Percentiles rank a stretch among this genome's conserved stretches.
Conservation (phyloP, 1,139 yeast species). For the Lodderomyces parapsilosis region DNA sequence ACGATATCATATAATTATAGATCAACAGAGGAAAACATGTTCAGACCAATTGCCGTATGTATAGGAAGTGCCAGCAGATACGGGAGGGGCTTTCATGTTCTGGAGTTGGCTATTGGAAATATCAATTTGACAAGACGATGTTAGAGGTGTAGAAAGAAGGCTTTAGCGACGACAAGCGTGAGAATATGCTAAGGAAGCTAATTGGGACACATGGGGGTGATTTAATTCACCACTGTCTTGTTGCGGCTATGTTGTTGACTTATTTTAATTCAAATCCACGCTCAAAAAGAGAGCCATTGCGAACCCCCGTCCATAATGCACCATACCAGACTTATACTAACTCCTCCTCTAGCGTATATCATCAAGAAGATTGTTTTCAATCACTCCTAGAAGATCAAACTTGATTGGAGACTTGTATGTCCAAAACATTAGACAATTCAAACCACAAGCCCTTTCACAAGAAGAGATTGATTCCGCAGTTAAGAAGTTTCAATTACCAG, state of each 20-base stretch:
- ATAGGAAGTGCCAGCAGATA: neutral
- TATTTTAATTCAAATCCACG: too few species aligned
- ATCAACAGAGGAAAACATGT: constrained; percentile 22
- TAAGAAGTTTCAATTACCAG: constrained; percentile 77
- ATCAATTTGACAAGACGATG: too few species aligned
- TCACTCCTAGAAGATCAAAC: constrained; percentile 52
- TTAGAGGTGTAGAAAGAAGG: too few species aligned
- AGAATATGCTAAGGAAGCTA: too few species aligned
- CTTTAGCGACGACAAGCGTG: too few species aligned
- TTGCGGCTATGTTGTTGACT: too few species aligned
- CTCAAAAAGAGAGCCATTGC: too few species aligned
- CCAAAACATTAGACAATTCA: constrained; percentile 82
- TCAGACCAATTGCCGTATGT: constrained; percentile 42
- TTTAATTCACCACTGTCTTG: too few species aligned
- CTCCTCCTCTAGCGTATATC: constrained; percentile 19
- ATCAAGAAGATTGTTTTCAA: constrained; percentile 45
- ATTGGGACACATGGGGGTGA: too few species aligned
- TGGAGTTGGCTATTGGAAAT: too few species aligned
- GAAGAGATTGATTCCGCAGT: constrained; percentile 78
- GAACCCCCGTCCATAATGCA: too few species aligned
- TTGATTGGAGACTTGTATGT: constrained; percentile 83
- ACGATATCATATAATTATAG: constrained; percentile 2
- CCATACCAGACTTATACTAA: neutral
- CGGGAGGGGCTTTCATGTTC: too few species aligned
- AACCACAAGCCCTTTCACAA: constrained; percentile 74